Evolutionary conservation across 2,329 filamentous ascomycete species (phyloP).

Genomic region (Hypoxylon sp.): DNA sequence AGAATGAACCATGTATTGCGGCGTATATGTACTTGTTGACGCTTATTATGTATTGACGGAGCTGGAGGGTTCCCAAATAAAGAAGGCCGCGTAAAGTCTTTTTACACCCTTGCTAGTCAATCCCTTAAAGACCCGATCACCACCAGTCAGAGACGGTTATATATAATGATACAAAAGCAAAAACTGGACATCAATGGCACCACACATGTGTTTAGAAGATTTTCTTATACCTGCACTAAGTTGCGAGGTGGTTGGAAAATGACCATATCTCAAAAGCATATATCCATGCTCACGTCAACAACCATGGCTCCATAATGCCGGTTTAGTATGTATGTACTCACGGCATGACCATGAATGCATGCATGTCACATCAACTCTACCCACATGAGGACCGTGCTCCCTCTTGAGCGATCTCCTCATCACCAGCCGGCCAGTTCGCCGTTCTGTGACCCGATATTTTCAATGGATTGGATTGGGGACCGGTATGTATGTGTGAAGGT

Average conservation of each 20-base stretch:
- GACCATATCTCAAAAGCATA: conserved; percentile 28
- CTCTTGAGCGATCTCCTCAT: conserved; percentile 38
- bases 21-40: conserved; percentile 14
- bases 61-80: conserved; percentile 27
- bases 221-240: conserved; percentile 12
- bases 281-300: conserved; percentile 30
- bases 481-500: conserved; percentile 28
- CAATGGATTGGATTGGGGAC: conserved; percentile 35
- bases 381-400: conserved; percentile 42
- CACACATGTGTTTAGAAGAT: background rate
- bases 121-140: conserved; percentile 42
- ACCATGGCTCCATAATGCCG: conserved; percentile 11
- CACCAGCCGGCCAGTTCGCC: conserved; percentile 23
- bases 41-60: conserved; percentile 20
- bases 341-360: conserved; percentile 41
- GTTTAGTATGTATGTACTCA: conserved; percentile 29
- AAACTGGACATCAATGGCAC: conserved; percentile 17
- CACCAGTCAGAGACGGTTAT: background rate
- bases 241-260: conserved; percentile 16
- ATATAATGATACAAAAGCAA: conserved; percentile 21
- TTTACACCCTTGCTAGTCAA: conserved; percentile 30
- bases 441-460: conserved; percentile 21
- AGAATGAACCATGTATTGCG: conserved; percentile 18
- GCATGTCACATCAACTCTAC: conserved; percentile 45
- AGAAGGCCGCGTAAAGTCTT: conserved; percentile 38